Base-by-base conservation (phyloP, 441 rosid species). In the Capsella rubella region DNA sequence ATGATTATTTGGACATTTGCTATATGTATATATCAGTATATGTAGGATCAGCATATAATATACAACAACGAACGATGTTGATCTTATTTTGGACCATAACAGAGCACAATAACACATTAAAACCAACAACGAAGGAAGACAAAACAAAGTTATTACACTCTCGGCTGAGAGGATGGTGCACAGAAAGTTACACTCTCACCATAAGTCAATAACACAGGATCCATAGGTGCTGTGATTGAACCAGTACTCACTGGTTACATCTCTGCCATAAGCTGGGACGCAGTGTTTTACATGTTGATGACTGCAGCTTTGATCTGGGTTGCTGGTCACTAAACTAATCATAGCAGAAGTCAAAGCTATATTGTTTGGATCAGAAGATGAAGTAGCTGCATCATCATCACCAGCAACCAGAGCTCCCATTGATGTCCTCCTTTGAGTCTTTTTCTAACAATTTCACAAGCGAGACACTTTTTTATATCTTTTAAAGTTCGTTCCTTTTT, bases 281-380 rank as follows among this genome's bases (percentile, higher is more conserved):
- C 90, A 0, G 99, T 92, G 72, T 95, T 92, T 75, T 77, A 89
- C n/a, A 92, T 95, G 98, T 79, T 95, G 64, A 95, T 95, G 98
- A 90, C 69, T 2, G 84, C 99, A 40, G 97, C 98, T 61, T 76
- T 95, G 8, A 57, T 92, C 98, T 3, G 99, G 97, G 40, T 78
- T 95, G 68, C 80, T 95, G 71, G 85, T 95, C 57, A 90, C 93
- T 34, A 86, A 73, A 79, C 96, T 92, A 34, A 89, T 90, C 2
- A 42, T 88, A 54, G 87, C 90, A 2, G 99, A 95, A 79, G 87
- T 92, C 31, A 71, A 85, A 15, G 83, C 81, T 8, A 77, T 87
- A 83, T 47, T 92, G 71, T 85, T 85, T 6, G 76, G 84, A 71
- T 67, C 87, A 8, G 69, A 79, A 21, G 80, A 55, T 18, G 64